Base-by-base conservation (phyloP, 2,329 filamentous ascomycete species). In the Sporothrix brunneoviolacea region DNA sequence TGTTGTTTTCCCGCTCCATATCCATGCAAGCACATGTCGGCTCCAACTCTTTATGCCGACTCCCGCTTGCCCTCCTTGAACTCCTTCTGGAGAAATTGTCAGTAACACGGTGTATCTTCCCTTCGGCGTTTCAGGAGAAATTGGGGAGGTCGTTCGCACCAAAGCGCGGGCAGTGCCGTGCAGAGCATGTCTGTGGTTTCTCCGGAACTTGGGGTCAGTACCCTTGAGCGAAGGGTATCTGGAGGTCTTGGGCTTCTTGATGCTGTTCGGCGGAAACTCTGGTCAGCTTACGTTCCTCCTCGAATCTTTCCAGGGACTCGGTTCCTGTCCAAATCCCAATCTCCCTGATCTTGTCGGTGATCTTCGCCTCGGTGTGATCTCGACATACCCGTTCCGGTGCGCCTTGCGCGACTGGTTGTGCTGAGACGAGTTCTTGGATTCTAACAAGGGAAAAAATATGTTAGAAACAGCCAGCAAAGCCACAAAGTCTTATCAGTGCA, bases 351-450 rank as follows among this genome's bases (percentile, higher is more conserved):
- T 8, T 13, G 22, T 38, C 30, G 32, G n/a, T n/a, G n/a, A n/a
- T n/a, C n/a, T 8, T 37, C 22, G 37, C 15, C n/a, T 15, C 22
- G 33, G 24, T 15, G 35, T n/a, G 27, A 38, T 52, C 13, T 45
- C 43, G 54, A 78, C 85, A 67, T 86, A 96, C 91, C 93, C 93
- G 82, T 98, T 98, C 72, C 86, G 85, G 86, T 98, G 93, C 78
- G 90, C 91, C 88, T 98, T 98, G 81, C 87, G 87, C 74, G 82
- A 83, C 84, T 93, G 87, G 79, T 96, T 96, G 80, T 96, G 90
- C 83, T 97, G 91, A 69, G 91, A 96, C 79, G 89, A 94, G 86
- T 97, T 97, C 90, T 97, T 97, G 68, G 93, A 97, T 83, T 97
- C 91, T 96, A 71, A 53, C 54, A 38, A 51, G 9, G 3, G 13